Base-by-base conservation (phyloP, 768 basidiomycete genomes). In the Dacryopinax spathularia region DNA sequence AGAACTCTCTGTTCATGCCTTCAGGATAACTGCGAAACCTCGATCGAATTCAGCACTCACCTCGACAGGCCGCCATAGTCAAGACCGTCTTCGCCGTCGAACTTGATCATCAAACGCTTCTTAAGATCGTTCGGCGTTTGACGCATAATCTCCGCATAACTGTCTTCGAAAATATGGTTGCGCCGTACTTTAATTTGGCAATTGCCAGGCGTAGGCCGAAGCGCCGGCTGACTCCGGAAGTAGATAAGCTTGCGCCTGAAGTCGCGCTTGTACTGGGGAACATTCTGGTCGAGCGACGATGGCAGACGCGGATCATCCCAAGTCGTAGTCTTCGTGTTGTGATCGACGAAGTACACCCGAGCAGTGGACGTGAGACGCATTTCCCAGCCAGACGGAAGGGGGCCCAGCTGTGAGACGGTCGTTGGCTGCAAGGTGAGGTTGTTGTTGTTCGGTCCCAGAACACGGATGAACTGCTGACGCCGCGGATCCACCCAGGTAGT, bases 401-500 rank as follows among this genome's bases (percentile, higher is more conserved):
- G 96, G 1, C 96, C 96, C 25, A 99, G 87, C 72, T 97, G 95
- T 12, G 91, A 90, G 63, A 98, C 95, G 10, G 93, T 88, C 74
- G 97, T 94, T 9, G 93, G 91, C 73, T 97, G 94, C 29, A 93
- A 78, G 4, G 88, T 83, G 16, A 91, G 68, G 67, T 88, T 89
- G 74, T 90, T 90, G 12, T 94, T 93, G 70, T 84, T 85, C 22
- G 93, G 91, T 20, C 91, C 94, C 86, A 98, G 89, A 59, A 97
- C 94, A 66, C 95, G 92, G 65, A 98, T 88, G 65, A 98, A 83
- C 12, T 93, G 92, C 77, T 98, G 96, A 48, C 96, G 85, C 60
- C 96, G 88, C 36, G 96, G 96, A 73, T 99, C 96, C 25, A 98
- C 94, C 96, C 96, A 99, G n/a, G 96, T 99, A 33, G 96, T 98